A percentile compares a stretch with the other conserved stretches of the same genome.
Conservation (phyloP, 257 asterid genomes). For the Ilex aquifolium region DNA sequence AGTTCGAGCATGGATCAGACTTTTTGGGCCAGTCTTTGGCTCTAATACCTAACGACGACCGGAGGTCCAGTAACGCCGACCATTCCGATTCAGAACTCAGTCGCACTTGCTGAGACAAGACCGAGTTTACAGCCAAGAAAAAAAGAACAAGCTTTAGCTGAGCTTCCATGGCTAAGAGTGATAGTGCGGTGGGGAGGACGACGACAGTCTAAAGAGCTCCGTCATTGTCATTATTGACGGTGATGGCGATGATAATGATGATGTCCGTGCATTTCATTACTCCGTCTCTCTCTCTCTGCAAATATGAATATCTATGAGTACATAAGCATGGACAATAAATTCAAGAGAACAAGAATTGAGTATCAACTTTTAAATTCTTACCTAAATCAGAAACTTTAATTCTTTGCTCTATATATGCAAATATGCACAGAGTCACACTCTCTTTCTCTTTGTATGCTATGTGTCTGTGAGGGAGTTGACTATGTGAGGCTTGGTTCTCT, state of each 20-base stretch:
- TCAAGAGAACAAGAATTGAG: no score
- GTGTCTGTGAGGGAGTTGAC: no score
- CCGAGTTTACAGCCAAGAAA: slow-evolving; percentile 23
- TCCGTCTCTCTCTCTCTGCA: neutral
- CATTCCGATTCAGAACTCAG: slow-evolving; percentile 38
- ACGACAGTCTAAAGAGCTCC: neutral
- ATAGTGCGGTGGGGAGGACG: neutral
- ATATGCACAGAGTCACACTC: neutral
- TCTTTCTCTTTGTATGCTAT: neutral
- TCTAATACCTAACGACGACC: slow-evolving; percentile 58
- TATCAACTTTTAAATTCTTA: no score
- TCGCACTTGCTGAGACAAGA: slow-evolving; percentile 19
- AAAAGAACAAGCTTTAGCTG: slow-evolving; percentile 15
- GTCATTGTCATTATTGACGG: neutral
- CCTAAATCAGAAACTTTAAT: neutral
- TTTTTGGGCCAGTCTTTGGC: slow-evolving; percentile 58
- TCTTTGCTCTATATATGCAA: no score
- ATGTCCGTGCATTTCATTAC: neutral
- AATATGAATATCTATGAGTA: slow-evolving; percentile 5
- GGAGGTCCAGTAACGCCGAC: slow-evolving; percentile 45
- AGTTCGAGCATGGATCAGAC: slow-evolving; percentile 52
- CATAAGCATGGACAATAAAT: neutral
- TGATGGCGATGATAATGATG: neutral
- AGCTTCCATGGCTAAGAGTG: slow-evolving; percentile 20
- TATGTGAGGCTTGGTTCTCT: neutral